Evolutionary conservation across 345 rosid species (phyloP).

Genomic region (Eucalyptus erythrocorys): DNA sequence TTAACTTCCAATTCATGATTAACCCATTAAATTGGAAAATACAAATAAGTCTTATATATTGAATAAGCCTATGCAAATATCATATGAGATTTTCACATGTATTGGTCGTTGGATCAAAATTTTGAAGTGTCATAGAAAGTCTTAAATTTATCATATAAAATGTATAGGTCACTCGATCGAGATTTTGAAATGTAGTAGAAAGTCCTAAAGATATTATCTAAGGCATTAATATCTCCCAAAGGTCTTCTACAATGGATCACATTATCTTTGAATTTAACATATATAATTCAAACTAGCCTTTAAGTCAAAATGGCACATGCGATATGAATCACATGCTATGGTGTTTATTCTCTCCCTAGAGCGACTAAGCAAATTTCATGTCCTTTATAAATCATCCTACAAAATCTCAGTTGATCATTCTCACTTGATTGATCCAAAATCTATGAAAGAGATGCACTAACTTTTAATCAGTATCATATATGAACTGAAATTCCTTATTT

Average conservation of each 20-base stretch:
- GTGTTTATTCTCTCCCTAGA: background rate
- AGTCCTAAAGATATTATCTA: background rate
- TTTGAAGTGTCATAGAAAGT: background rate
- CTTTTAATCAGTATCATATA: background rate
- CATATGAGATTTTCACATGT: background rate
- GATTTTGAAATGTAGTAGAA: background rate
- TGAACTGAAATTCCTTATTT: background rate
- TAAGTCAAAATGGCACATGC: background rate
- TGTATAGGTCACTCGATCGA: rapidly evolving
- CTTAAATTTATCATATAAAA: background rate
- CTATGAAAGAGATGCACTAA: background rate
- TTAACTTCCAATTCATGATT: background rate
- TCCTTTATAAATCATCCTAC: too few relatives aligned
- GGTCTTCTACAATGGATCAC: background rate
- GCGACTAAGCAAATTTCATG: background rate
- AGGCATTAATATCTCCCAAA: background rate
- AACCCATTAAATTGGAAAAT: background rate
- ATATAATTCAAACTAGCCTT: background rate
- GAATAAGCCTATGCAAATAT: background rate
- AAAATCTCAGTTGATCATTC: background rate
- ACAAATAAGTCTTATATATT: background rate
- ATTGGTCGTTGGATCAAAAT: background rate
- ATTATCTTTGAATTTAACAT: too few relatives aligned
- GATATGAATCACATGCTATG: rapidly evolving
- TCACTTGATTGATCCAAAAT: background rate